A percentile compares a stretch with the other conserved stretches of the same genome.
Evolutionary conservation across 2,329 filamentous ascomycete genomes (phyloP).

Genomic region (Fusarium sp.): DNA sequence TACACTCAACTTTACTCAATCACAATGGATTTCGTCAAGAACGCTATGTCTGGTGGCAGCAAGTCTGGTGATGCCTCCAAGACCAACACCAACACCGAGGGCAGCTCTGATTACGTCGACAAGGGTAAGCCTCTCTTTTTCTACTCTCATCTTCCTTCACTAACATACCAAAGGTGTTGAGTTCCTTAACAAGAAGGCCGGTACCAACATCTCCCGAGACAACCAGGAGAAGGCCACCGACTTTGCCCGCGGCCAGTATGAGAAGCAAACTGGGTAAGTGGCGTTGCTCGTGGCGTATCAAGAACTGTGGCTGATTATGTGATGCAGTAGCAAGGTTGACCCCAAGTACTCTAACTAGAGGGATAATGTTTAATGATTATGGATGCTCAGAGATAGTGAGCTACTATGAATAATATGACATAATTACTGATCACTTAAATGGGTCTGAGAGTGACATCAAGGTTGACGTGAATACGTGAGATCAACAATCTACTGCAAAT

Average conservation of each 20-base stretch:
- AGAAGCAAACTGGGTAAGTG: slow-evolving; percentile 53
- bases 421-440: background rate
- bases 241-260: slow-evolving; percentile 48
- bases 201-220: slow-evolving; percentile 48
- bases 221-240: slow-evolving; percentile 56
- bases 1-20: background rate
- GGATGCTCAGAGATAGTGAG: slow-evolving; percentile 19
- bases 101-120: slow-evolving; percentile 52
- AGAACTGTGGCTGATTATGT: slow-evolving; percentile 4
- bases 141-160: background rate
- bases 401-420: slow-evolving; percentile 34
- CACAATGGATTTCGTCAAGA: slow-evolving; percentile 54
- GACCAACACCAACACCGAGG: background rate
- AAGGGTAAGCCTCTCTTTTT: slow-evolving; percentile 47
- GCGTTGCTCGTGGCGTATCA: background rate
- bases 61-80: slow-evolving; percentile 29
- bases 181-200: slow-evolving; percentile 48
- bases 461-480: background rate
- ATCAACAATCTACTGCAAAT: background rate
- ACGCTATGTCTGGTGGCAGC: slow-evolving; percentile 27
- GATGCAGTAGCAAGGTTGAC: slow-evolving; percentile 35
- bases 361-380: slow-evolving; percentile 22
- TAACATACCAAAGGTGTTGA: slow-evolving; percentile 43
- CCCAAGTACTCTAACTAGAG: slow-evolving; percentile 52
- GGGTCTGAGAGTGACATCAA: background rate